These are phyloP conservation scores for Xerocomus spinulosus DNA, from an alignment of 768 basidiomycete genomes.

Conservation along the genomic window DNA sequence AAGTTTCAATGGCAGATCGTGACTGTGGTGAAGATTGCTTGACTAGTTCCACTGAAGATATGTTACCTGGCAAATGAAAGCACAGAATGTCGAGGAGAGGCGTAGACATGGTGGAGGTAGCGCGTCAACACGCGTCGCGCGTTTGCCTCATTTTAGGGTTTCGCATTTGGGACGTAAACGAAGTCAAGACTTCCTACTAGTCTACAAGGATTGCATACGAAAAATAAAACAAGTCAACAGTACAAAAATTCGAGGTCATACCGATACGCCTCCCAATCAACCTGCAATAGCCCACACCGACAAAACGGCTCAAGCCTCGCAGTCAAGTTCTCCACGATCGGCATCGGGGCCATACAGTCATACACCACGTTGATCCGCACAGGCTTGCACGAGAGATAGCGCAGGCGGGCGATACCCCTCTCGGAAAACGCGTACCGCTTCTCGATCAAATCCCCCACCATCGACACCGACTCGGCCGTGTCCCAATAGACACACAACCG, in stretches of 20 bases:
- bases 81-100: conserved; percentile 25
- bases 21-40: conserved; percentile 1
- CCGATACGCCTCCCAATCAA: conserved; percentile 21
- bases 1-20: conserved; percentile 15
- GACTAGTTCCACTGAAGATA: conserved; percentile 7
- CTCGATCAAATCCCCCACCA: conserved; percentile 26
- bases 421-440: conserved; percentile 13
- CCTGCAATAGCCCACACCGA: conserved; percentile 14
- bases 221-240: neutral
- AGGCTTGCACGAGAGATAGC: conserved; percentile 22
- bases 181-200: too few relatives aligned
- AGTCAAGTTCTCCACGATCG: conserved; percentile 17
- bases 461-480: conserved; percentile 20
- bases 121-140: too few relatives aligned
- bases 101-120: too few relatives aligned
- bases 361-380: conserved; percentile 8
- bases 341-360: conserved; percentile 13
- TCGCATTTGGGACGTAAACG: too few relatives aligned
- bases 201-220: neutral
- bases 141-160: too few relatives aligned
- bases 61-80: conserved; percentile 15
- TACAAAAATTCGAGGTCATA: conserved; percentile 21
- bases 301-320: conserved; percentile 17
- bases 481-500: conserved; percentile 23
- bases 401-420: conserved; percentile 11